Evolutionary conservation across 768 basidiomycete species (phyloP).

Genomic region (Leucogyrophana mollusca): DNA sequence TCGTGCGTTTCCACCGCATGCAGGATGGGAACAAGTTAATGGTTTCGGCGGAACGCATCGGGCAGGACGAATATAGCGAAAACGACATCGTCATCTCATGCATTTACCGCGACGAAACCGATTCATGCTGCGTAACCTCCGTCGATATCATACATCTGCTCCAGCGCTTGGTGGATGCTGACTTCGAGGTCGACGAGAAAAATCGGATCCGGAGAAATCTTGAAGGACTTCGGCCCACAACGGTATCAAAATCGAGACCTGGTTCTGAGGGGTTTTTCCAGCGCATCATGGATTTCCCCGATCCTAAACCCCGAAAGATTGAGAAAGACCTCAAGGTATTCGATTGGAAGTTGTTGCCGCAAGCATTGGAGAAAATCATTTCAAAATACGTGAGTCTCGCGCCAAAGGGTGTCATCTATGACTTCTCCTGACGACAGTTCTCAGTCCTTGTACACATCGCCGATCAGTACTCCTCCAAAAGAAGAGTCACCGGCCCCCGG

Average conservation of each 20-base stretch:
- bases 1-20: slow-evolving; percentile 81
- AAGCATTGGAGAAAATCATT: slow-evolving; percentile 76
- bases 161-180: slow-evolving; percentile 67
- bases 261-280: slow-evolving; percentile 89
- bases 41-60: slow-evolving; percentile 74
- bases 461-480: slow-evolving; percentile 21
- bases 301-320: slow-evolving; percentile 93
- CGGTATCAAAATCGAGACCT: slow-evolving; percentile 82
- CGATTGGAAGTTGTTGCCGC: slow-evolving; percentile 67
- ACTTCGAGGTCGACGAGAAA: slow-evolving; percentile 94
- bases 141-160: slow-evolving; percentile 95
- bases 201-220: slow-evolving; percentile 93
- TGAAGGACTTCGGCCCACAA: slow-evolving; percentile 88
- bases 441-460: slow-evolving; percentile 50
- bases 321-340: slow-evolving; percentile 96
- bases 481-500: slow-evolving; percentile 20
- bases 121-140: slow-evolving; percentile 85
- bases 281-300: slow-evolving; percentile 93
- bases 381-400: slow-evolving; percentile 74
- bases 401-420: not conserved
- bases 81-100: slow-evolving; percentile 88
- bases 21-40: slow-evolving; percentile 77
- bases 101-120: slow-evolving; percentile 80
- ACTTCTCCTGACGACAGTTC: not conserved
- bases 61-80: slow-evolving; percentile 69